Conservation (phyloP, 805 yeast species). For the Spencermartinsiella europaea region DNA sequence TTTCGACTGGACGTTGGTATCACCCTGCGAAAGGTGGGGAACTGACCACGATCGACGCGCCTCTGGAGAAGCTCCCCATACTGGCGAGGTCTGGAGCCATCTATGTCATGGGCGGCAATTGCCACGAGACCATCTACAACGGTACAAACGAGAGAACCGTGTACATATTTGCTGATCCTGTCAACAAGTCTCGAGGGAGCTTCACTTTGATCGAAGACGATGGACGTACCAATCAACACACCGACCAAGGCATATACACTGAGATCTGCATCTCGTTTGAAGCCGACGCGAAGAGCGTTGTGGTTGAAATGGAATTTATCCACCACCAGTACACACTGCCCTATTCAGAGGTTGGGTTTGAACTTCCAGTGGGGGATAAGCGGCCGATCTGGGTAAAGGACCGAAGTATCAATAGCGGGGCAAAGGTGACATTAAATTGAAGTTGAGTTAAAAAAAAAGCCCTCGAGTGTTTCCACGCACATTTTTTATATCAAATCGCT, state of each 20-base stretch:
- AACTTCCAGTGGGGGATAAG: slow-evolving; percentile 4
- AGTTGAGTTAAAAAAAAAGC: too few relatives aligned
- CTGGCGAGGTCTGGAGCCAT: slow-evolving; percentile 10
- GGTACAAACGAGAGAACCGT: slow-evolving; percentile 8
- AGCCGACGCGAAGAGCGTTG: slow-evolving; percentile 3
- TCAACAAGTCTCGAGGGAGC: neutral
- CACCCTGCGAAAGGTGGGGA: neutral
- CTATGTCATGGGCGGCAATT: slow-evolving; percentile 9
- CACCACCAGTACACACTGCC: slow-evolving; percentile 3
- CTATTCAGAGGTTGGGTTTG: slow-evolving; percentile 1
- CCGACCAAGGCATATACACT: slow-evolving; percentile 3
- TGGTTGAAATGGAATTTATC: neutral
- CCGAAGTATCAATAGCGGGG: neutral
- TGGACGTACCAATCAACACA: slow-evolving; percentile 9
- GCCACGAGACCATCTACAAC: slow-evolving; percentile 6
- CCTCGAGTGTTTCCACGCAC: too few relatives aligned
- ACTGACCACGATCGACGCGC: slow-evolving; percentile 9
- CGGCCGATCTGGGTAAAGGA: neutral
- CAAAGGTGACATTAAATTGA: too few relatives aligned
- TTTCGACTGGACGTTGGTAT: slow-evolving; percentile 11
- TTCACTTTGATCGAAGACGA: slow-evolving; percentile 13
- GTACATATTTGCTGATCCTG: slow-evolving; percentile 5
- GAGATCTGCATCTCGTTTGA: slow-evolving; percentile 3
- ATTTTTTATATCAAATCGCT: too few relatives aligned
- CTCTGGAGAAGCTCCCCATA: slow-evolving; percentile 8